Base-by-base conservation (phyloP, 2,329 filamentous ascomycete genomes). In the Pleurostoma richardsiae region DNA sequence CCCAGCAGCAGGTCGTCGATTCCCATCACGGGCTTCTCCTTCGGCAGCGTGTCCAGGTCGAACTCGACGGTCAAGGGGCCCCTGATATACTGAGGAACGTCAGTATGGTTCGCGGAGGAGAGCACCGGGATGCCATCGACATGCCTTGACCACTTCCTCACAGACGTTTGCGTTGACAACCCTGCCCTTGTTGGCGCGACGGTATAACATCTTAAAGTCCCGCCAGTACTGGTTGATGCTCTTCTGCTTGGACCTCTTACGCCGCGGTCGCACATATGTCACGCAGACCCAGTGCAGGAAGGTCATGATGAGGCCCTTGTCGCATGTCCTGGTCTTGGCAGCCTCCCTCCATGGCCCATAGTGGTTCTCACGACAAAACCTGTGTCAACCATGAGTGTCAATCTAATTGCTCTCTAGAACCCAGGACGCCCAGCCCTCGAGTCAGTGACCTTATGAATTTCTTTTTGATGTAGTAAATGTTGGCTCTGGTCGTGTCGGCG, bases 211-310 rank as follows among this genome's bases (percentile, higher is more conserved):
- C 40, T 58, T 59, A 8, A 58, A 55, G 42, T 52, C 45, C 38
- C 50, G 38, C 46, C 44, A 52, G 44, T 59, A 58, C 40, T 58
- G 29, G 42, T 57, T 48, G 11, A 53, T 42, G 10, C 46, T 50
- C 43, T 52, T 56, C 42, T 47, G 51, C 44, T 53, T 48, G 3
- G 43, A 41, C 19, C 39, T 43, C 40, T 46, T 48, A 28, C 36
- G 42, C 11, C 48, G 39, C 11, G 30, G 43, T 38, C 42, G 30
- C 3, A 58, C n/a, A 30, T 50, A 59, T 28, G 41, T 53, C 43
- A 54, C 40, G 40, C 42, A 59, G 40, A 57, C 59, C 53, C 41
- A 59, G 40, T 51, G 26, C 4, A 59, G 51, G 47, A 59, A 59
- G 3, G 41, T 51, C 42, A 59, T 59, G 27, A 59, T 58, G 10